These are phyloP conservation scores for Psilocybe tampanensis DNA, from an alignment of 768 basidiomycete genomes.

Conservation along the genomic window DNA sequence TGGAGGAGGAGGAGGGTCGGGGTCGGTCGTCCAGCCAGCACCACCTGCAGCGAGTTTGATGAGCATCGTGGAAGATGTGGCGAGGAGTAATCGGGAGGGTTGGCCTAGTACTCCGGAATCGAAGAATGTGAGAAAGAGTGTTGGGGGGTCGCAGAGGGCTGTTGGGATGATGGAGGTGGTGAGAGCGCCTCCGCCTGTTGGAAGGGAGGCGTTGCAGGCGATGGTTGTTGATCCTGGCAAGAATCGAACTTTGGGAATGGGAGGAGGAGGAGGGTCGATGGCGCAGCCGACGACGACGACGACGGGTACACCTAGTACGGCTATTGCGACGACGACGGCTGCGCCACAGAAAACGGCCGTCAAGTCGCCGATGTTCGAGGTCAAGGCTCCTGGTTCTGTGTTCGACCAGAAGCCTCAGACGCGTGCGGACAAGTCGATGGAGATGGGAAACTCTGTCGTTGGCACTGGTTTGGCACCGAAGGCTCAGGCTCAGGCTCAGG, in stretches of 20 bases:
- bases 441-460: background rate
- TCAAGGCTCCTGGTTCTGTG: constrained; percentile 39
- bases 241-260: too few species aligned
- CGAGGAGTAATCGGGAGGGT: constrained; percentile 32
- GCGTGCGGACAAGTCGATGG: background rate
- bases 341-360: background rate
- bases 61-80: constrained; percentile 69
- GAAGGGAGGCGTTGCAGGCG: constrained; percentile 30
- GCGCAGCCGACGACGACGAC: too few species aligned
- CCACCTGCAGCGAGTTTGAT: constrained; percentile 45
- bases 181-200: constrained; percentile 50
- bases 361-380: constrained; percentile 17
- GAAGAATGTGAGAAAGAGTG: constrained; percentile 15
- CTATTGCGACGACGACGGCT: background rate
- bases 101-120: constrained; percentile 21
- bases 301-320: too few species aligned
- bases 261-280: too few species aligned
- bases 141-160: constrained; percentile 13
- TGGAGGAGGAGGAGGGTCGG: too few species aligned
- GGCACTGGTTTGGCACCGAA: constrained; percentile 1
- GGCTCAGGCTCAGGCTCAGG: constrained; percentile 22
- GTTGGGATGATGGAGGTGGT: constrained; percentile 40
- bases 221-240: constrained; percentile 17
- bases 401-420: constrained; percentile 24
- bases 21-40: too few species aligned